A percentile compares a stretch with the other conserved stretches of the same genome.
Evolutionary conservation across 1,139 yeast genomes (phyloP).

Genomic region (Zygosaccharomyces pseudobailii): DNA sequence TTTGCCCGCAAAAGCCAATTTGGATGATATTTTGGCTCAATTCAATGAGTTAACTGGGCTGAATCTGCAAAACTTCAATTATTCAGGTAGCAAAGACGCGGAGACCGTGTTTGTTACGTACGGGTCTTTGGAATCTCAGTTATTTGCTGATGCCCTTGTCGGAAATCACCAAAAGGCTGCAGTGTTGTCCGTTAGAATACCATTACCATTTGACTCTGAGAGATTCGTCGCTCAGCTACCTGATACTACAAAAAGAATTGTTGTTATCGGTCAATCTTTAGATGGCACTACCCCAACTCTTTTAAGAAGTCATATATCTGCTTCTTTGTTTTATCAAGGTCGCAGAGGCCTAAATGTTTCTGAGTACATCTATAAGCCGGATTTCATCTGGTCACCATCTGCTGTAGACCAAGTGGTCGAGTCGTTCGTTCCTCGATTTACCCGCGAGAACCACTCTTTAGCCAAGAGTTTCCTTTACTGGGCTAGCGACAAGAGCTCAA

Average conservation of each 20-base stretch:
- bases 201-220: conserved; percentile 65
- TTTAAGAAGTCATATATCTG: conserved; percentile 66
- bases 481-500: conserved; percentile 59
- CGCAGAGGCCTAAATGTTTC: conserved; percentile 39
- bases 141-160: conserved; percentile 45
- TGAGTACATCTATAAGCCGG: conserved; percentile 49
- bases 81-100: conserved; percentile 57
- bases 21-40: conserved; percentile 58
- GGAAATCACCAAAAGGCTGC: conserved; percentile 47
- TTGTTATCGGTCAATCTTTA: conserved; percentile 57
- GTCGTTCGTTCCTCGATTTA: conserved; percentile 42
- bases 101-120: conserved; percentile 70
- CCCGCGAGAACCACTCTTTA: conserved; percentile 33
- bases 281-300: conserved; percentile 38
- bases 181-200: conserved; percentile 67
- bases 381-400: conserved; percentile 54
- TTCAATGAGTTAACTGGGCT: conserved; percentile 51
- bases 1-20: conserved; percentile 44
- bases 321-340: conserved; percentile 59
- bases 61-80: conserved; percentile 42
- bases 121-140: conserved; percentile 64
- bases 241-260: conserved; percentile 49
- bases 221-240: conserved; percentile 62
- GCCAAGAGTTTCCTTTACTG: conserved; percentile 52
- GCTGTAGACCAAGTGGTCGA: conserved; percentile 48